These are phyloP conservation scores for Syzygium oleosum DNA, from an alignment of 345 rosid species.

Conservation along the genomic window DNA sequence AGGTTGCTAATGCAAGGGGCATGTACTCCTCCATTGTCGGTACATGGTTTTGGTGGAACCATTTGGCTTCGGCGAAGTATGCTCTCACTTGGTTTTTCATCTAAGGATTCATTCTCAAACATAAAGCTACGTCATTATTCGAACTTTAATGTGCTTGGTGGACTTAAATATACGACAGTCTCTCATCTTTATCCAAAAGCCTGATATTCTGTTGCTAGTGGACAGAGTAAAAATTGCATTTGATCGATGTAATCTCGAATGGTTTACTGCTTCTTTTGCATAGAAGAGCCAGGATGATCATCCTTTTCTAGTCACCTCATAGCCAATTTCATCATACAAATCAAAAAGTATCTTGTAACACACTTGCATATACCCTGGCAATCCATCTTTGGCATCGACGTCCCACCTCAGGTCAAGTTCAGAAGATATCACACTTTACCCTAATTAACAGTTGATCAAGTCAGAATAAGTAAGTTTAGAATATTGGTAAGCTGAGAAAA, in stretches of 20 bases:
- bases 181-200: no score
- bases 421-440: no score
- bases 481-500: not conserved
- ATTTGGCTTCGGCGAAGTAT: not conserved
- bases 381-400: not conserved
- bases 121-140: not conserved
- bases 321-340: not conserved
- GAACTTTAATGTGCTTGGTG: not conserved
- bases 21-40: not conserved
- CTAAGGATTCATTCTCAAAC: not conserved
- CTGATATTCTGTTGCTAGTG: not conserved
- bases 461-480: not conserved
- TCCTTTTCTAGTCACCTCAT: not conserved
- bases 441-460: not conserved
- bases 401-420: not conserved
- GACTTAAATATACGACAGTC: not conserved
- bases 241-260: no score
- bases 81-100: not conserved
- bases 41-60: not conserved
- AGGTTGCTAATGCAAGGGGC: not conserved
- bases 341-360: not conserved
- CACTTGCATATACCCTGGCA: not conserved
- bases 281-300: not conserved
- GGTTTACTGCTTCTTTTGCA: not conserved
- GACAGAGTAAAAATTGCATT: not conserved